phyloP scores from a whole-genome alignment of 257 asterid genomes.

The Anisodus tanguticus region DNA sequence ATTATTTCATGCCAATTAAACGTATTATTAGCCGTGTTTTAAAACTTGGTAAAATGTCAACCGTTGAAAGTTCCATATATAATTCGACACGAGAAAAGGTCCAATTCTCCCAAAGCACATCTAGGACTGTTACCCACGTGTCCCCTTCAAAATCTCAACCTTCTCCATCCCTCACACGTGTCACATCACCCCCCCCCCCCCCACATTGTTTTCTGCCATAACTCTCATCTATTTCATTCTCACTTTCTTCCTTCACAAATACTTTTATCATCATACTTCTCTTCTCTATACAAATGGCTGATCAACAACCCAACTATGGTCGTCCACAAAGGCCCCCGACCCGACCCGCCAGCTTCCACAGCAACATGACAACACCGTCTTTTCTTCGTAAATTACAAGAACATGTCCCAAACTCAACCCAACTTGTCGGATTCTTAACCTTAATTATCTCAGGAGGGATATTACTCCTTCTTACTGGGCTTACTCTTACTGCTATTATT shows the following conservation, averaged over 20 bases:
- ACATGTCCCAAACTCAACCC: constrained; percentile 69
- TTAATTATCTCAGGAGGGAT: constrained; percentile 75
- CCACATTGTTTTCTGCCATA: constrained; percentile 29
- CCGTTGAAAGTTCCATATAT: not conserved
- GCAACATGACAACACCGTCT: constrained; percentile 33
- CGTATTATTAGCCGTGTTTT: no score
- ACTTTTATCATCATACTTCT: no score
- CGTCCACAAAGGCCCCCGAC: constrained; percentile 37
- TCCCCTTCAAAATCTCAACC: not conserved
- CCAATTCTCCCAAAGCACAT: not conserved
- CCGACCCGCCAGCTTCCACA: constrained; percentile 24
- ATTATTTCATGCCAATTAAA: no score
- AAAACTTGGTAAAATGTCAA: not conserved
- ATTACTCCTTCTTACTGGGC: constrained; percentile 73
- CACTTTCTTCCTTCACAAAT: not conserved
- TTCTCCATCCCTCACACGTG: constrained; percentile 46
- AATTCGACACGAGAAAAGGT: constrained; percentile 38
- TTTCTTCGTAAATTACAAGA: constrained; percentile 56
- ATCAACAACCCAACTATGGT: constrained; percentile 50
- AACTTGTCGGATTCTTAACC: constrained; percentile 69
- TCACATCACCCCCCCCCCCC: constrained; percentile 44
- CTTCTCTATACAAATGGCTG: constrained; percentile 53
- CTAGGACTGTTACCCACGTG: constrained; percentile 56
- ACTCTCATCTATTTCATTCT: not conserved
- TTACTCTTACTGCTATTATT: constrained; percentile 68